A percentile compares a stretch with the other conserved stretches of the same genome.
Conservation (phyloP, 2,329 filamentous ascomycete genomes). For the Penicillium sp. region DNA sequence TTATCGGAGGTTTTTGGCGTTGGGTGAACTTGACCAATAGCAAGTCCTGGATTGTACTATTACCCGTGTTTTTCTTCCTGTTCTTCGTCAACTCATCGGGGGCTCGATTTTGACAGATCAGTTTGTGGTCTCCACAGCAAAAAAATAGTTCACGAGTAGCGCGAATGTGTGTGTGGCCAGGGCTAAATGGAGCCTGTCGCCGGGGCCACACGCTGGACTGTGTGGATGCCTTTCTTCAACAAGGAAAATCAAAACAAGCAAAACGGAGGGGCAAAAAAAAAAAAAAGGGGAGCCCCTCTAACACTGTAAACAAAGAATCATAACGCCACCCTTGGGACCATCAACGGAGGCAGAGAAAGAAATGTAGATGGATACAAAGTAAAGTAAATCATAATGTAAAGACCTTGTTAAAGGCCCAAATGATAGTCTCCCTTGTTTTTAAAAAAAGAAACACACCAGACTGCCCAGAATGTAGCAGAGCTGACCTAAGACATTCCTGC, state of each 20-base stretch:
- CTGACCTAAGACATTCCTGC: background rate
- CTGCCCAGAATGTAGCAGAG: background rate
- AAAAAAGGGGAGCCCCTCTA: background rate
- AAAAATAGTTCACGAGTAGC: constrained; percentile 21
- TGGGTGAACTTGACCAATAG: background rate
- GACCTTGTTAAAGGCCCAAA: background rate
- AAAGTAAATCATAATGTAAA: background rate
- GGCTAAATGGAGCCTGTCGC: constrained; percentile 39
- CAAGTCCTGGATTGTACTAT: background rate
- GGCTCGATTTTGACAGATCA: constrained; percentile 11
- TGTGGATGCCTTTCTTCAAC: constrained; percentile 34
- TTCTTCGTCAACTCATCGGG: background rate
- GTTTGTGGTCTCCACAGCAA: constrained; percentile 15
- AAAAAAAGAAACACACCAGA: constrained; percentile 10
- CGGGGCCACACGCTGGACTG: constrained; percentile 37
- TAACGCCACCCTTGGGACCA: background rate
- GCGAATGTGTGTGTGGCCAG: constrained; percentile 25
- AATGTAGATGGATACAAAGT: background rate
- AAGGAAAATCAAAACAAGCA: constrained; percentile 48
- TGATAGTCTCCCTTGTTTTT: background rate
- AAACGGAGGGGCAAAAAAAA: constrained; percentile 27
- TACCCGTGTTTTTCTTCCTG: background rate
- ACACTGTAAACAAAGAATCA: constrained; percentile 2
- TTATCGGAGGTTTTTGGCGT: background rate
- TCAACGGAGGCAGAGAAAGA: background rate